Percentiles rank a stretch among this genome's conserved stretches.
Evolutionary conservation across 2,329 filamentous ascomycete species (phyloP).

Genomic region (Colletotrichum melonis): DNA sequence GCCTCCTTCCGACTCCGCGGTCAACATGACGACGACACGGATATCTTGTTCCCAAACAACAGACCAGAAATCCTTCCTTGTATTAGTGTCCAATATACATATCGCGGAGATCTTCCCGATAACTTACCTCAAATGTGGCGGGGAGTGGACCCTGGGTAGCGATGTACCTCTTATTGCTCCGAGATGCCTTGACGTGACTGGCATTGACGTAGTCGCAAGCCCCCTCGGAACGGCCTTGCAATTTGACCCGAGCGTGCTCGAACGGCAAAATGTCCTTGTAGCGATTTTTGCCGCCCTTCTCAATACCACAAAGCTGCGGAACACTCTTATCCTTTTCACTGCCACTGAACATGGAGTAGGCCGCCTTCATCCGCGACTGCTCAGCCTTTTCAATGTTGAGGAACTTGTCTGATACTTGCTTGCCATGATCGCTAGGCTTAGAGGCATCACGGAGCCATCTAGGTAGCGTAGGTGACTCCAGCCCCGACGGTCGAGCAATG

Average conservation of each 20-base stretch:
- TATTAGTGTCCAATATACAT: not conserved
- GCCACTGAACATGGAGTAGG: slow-evolving; percentile 61
- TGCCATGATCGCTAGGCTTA: slow-evolving; percentile 77
- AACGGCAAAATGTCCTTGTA: slow-evolving; percentile 99
- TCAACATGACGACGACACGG: slow-evolving; percentile 95
- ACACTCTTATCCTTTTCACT: slow-evolving; percentile 42
- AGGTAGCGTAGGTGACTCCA: slow-evolving; percentile 70
- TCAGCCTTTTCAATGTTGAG: slow-evolving; percentile 86
- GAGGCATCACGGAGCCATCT: slow-evolving; percentile 80
- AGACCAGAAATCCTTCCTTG: slow-evolving; percentile 90
- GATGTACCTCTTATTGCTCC: slow-evolving; percentile 93
- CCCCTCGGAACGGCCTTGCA: slow-evolving; percentile 74
- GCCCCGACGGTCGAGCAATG: slow-evolving; percentile 57
- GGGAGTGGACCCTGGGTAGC: slow-evolving; percentile 94
- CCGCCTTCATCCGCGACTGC: slow-evolving; percentile 92
- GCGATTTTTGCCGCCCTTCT: slow-evolving; percentile 94
- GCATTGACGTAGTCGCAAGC: slow-evolving; percentile 96
- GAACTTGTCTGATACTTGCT: slow-evolving; percentile 84
- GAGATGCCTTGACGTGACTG: slow-evolving; percentile 82
- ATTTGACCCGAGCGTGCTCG: slow-evolving; percentile 88
- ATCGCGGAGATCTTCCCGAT: not conserved
- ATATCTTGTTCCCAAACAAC: slow-evolving; percentile 97
- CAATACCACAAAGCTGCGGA: slow-evolving; percentile 84
- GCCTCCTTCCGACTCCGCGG: slow-evolving; percentile 91
- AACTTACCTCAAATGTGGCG: slow-evolving; percentile 85